Evolutionary conservation across 2,329 filamentous ascomycete species (phyloP).

Genomic region (Xylariomycetidae sp.): DNA sequence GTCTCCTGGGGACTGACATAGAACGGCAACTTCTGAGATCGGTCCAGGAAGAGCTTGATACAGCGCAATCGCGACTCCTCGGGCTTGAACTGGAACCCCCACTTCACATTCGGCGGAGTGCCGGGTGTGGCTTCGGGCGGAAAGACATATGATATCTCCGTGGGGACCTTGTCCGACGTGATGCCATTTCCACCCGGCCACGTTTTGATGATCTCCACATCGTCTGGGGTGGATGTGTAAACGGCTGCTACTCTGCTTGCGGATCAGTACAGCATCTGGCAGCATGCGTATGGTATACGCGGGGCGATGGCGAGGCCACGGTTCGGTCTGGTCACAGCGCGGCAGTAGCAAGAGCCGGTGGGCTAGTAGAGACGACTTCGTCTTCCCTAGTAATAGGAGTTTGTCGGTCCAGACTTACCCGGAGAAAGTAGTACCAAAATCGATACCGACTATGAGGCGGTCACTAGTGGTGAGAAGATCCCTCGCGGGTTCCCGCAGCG

Average conservation of each 20-base stretch:
- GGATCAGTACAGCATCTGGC: constrained; percentile 10
- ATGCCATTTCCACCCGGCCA: constrained; percentile 83
- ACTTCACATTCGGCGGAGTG: constrained; percentile 55
- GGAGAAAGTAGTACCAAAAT: constrained; percentile 82
- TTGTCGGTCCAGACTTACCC: constrained; percentile 63
- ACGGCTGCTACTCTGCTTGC: constrained; percentile 60
- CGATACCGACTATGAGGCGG: constrained; percentile 70
- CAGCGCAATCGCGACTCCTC: constrained; percentile 72
- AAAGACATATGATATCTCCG: constrained; percentile 64
- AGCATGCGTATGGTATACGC: too few relatives aligned
- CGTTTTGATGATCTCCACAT: constrained; percentile 78
- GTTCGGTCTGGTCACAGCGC: too few relatives aligned
- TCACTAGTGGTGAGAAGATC: constrained; percentile 52
- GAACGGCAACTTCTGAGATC: constrained; percentile 73
- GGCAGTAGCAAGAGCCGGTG: too few relatives aligned
- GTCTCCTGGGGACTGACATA: constrained; percentile 77
- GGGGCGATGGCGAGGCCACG: too few relatives aligned
- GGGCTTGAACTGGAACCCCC: constrained; percentile 79
- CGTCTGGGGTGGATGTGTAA: constrained; percentile 71
- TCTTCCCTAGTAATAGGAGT: too few relatives aligned
- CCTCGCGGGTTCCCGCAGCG: constrained; percentile 50
- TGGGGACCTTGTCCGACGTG: constrained; percentile 83
- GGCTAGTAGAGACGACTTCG: too few relatives aligned
- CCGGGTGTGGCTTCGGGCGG: constrained; percentile 32
- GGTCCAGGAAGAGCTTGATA: constrained; percentile 80